phyloP scores from a whole-genome alignment of 2,329 filamentous ascomycete genomes.

The Stachybotrys echinatus region DNA sequence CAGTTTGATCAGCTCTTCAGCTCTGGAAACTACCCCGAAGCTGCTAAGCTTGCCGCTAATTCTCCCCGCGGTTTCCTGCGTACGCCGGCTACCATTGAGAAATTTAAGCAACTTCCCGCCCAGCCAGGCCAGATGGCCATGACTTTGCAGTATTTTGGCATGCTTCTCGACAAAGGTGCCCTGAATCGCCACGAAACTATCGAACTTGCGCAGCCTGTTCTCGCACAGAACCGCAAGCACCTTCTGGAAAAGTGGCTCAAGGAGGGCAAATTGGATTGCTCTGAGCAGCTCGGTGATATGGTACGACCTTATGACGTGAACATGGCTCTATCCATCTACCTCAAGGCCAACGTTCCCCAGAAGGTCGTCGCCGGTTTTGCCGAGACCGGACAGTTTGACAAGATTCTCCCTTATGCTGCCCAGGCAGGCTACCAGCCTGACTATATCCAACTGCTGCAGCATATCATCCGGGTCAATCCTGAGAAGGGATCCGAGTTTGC shows the following conservation, averaged over 20 bases:
- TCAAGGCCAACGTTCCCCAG: constrained; percentile 82
- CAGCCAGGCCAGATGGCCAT: constrained; percentile 84
- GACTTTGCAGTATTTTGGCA: constrained; percentile 95
- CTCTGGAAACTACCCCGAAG: constrained; percentile 76
- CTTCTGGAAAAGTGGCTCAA: constrained; percentile 96
- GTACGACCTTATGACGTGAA: constrained; percentile 85
- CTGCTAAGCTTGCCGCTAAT: constrained; percentile 93
- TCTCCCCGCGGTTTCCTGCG: constrained; percentile 94
- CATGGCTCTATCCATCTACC: constrained; percentile 82
- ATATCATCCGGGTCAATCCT: constrained; percentile 85
- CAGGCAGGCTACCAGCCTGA: constrained; percentile 89
- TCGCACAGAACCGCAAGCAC: constrained; percentile 91
- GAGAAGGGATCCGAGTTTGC: constrained; percentile 96
- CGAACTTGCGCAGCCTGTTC: constrained; percentile 86
- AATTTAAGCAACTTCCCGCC: constrained; percentile 82
- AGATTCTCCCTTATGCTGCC: constrained; percentile 87
- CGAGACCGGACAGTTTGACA: constrained; percentile 93
- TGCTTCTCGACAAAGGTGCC: constrained; percentile 90
- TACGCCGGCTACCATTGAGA: constrained; percentile 90
- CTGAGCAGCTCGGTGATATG: constrained; percentile 92
- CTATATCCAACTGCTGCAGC: constrained; percentile 85
- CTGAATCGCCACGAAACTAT: constrained; percentile 92
- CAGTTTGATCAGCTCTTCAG: constrained; percentile 87
- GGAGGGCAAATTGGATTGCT: constrained; percentile 93
- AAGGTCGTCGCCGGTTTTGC: constrained; percentile 95